phyloP scores from a whole-genome alignment of 805 yeast genomes.

The Candida piceae region DNA sequence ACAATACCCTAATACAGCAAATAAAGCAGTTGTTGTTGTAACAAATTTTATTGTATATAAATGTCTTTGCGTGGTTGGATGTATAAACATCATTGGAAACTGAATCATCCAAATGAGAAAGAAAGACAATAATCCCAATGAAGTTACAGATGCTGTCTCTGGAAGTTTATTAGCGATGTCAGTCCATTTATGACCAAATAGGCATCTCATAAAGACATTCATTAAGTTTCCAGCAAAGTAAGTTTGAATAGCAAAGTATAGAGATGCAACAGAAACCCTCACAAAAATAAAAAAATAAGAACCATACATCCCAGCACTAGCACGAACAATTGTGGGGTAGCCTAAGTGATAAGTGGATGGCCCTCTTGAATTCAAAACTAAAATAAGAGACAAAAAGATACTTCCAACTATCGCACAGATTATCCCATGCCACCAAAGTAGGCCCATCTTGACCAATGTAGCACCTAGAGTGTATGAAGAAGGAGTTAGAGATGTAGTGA shows the following conservation, averaged over 20 bases:
- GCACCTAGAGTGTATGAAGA: conserved; percentile 21
- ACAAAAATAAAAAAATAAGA: conserved; percentile 30
- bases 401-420: conserved; percentile 16
- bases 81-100: conserved; percentile 13
- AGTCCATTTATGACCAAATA: conserved; percentile 14
- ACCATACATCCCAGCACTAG: conserved; percentile 33
- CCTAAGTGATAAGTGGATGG: conserved; percentile 27
- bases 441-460: conserved; percentile 17
- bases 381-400: conserved; percentile 10
- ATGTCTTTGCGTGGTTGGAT: conserved; percentile 9
- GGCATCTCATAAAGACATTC: conserved; percentile 20
- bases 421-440: conserved; percentile 16
- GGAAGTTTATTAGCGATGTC: conserved; percentile 12
- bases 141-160: conserved; percentile 5
- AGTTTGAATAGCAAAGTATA: conserved; percentile 32
- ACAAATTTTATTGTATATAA: conserved; percentile 9
- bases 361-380: conserved; percentile 11
- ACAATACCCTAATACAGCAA: conserved; percentile 10
- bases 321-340: conserved; percentile 32
- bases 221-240: conserved; percentile 32
- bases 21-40: conserved; percentile 6
- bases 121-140: conserved; percentile 8
- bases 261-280: conserved; percentile 29
- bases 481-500: conserved; percentile 14
- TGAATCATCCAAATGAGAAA: conserved; percentile 15